Base-by-base conservation (phyloP, 805 yeast species). In the Saccharomycopsis lassenensis region DNA sequence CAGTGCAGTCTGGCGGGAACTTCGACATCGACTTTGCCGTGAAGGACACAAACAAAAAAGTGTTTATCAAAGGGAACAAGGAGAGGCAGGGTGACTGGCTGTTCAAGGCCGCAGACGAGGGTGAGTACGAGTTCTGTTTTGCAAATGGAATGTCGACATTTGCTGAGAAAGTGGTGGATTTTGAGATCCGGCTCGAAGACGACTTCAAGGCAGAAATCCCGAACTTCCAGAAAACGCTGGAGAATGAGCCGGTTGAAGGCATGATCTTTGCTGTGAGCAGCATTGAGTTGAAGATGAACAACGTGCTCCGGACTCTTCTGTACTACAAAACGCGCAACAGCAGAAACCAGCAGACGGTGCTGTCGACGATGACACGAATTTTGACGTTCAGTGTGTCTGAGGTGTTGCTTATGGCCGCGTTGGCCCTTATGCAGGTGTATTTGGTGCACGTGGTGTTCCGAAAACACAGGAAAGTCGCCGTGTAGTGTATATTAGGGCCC, bases 51-150 rank as follows among this genome's bases (percentile, higher is more conserved):
- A 59, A 61, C 36, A 74, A 74, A 22, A 65, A 62, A 31, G 53
- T 67, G 16, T 56, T 81, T 29, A 67, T 69, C 35, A 50, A 60
- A 23, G 79, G 77, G 36, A 61, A 62, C 32, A 74, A 76, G 47
- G 74, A 76, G 53, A 71, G 80, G 55, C 89, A 80, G 55, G 94
- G 87, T 8, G 94, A 85, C 51, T 78, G 78, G 63, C 63, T 73
- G 5, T 75, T 86, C 54, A 63, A 60, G 15, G 93, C 83, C 16
- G 72, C 69, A 28, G 52, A 55, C 35, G 54, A 57, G 14, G 95
- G 95, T 29, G 95, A 86, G 56, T 86, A 84, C 62, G 80, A 78
- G 56, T 78, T 86, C 56, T 86, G 95, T 60, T 84, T 86, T 62
- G 61, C 74, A 49, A 81, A 83, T 57, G 81, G 74, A 44, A 79